Evolutionary conservation across 2,329 filamentous ascomycete genomes (phyloP), one percentile per base, ranked within the genome.

Genomic region (Neonectria punicea): DNA sequence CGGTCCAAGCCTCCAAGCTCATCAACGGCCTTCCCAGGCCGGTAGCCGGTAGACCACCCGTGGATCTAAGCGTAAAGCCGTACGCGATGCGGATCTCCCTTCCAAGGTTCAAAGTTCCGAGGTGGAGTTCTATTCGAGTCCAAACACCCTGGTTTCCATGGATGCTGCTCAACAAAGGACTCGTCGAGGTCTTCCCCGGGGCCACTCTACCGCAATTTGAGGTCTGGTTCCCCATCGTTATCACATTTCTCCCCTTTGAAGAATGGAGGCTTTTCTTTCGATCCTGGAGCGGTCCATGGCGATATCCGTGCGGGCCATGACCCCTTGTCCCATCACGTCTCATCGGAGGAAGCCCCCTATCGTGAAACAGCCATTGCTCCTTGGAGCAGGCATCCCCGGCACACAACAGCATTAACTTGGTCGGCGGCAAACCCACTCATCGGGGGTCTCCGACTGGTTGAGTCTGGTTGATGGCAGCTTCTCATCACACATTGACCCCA

Each of bases 311-410:
- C 58, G 56, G 67, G 58, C 51, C 71, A 51, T 53, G 69, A 63
- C 58, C 68, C 61, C 61, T 54, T 55, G 56, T 53, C 28, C 56
- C 47, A 39, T 41, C 51, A 53, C 44, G 59, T 63, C 46, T 67
- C 68, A 66, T 67, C 63, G 41, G 44, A 60, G 70, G 43, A 36
- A 60, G 70, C 71, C 66, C 66, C 66, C 67, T 67, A 67, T 67
- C 65, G 32, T 73, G 71, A 74, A 73, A 71, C 71, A 64, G 54
- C 58, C 65, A 71, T 60, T 65, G 63, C 61, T 65, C 64, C 57
- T 58, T 68, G 60, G 58, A 61, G 57, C 44, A 60, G 65, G 68
- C 63, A 72, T 61, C 61, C 70, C 65, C 57, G 36, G 36, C 59
- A 58, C 58, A 46, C 55, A 50, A 50, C 68, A 50, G 68, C 66